Evolutionary conservation across 1,284 basidiomycete genomes (phyloP).

Genomic region (Cutaneotrichosporon daszewskae): DNA sequence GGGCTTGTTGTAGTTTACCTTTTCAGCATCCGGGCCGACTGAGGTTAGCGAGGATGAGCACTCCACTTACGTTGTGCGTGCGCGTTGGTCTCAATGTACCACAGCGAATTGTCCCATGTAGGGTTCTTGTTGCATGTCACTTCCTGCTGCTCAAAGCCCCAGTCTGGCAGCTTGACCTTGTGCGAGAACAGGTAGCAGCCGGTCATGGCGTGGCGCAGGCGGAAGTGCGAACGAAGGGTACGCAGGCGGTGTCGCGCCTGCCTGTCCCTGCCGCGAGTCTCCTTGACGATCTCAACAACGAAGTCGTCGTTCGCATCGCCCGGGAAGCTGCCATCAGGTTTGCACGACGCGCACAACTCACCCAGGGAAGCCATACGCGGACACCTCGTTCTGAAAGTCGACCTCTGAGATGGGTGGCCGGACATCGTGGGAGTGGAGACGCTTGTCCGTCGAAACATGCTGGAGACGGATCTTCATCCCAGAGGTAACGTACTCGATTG

Average conservation of each 20-base stretch:
- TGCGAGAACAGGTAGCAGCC: slow-evolving; percentile 98
- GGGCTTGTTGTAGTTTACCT: slow-evolving; percentile 81
- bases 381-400: slow-evolving; percentile 98
- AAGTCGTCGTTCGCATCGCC: slow-evolving; percentile 91
- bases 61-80: slow-evolving; percentile 66
- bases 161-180: slow-evolving; percentile 93
- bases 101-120: slow-evolving; percentile 79
- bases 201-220: slow-evolving; percentile 75
- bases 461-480: slow-evolving; percentile 74
- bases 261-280: slow-evolving; percentile 54
- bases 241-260: slow-evolving; percentile 66
- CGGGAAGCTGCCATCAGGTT: slow-evolving; percentile 40
- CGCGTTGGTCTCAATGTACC: slow-evolving; percentile 84
- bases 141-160: slow-evolving; percentile 98
- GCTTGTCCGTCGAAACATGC: slow-evolving; percentile 75
- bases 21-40: slow-evolving; percentile 67
- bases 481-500: slow-evolving; percentile 61
- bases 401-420: slow-evolving; percentile 95
- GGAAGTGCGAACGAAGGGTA: slow-evolving; percentile 77
- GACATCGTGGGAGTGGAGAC: slow-evolving; percentile 88
- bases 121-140: slow-evolving; percentile 97
- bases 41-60: slow-evolving; percentile 19
- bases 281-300: slow-evolving; percentile 74
- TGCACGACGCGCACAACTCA: too few species aligned
- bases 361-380: slow-evolving; percentile 83